A percentile compares a stretch with the other conserved stretches of the same genome.
phyloP scores from a whole-genome alignment of 2,329 filamentous ascomycete genomes.

The Cladosporium velox region DNA sequence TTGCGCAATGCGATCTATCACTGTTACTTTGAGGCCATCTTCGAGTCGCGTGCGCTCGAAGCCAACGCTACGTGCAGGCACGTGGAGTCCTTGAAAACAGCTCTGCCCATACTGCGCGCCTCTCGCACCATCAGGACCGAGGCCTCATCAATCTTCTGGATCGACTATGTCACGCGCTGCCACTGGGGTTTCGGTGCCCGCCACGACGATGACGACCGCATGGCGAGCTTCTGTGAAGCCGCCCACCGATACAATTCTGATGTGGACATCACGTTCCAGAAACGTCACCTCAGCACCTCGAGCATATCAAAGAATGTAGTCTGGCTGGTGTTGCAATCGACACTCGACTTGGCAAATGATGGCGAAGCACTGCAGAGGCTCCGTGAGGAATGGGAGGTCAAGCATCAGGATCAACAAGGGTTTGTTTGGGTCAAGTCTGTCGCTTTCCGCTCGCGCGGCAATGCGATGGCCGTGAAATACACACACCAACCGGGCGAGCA shows the following conservation, averaged over 20 bases:
- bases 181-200: conserved; percentile 8
- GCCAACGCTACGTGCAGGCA: neutral
- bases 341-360: neutral
- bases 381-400: neutral
- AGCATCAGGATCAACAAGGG: neutral
- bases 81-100: neutral
- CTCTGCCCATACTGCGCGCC: neutral
- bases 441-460: neutral
- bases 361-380: neutral
- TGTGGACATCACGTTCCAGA: conserved; percentile 8
- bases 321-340: neutral
- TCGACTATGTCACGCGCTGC: neutral
- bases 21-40: neutral
- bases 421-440: neutral
- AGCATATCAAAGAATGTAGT: neutral
- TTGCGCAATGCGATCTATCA: conserved; percentile 9
- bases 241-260: neutral
- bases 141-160: conserved; percentile 11
- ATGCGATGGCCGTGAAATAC: neutral
- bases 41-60: neutral
- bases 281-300: neutral
- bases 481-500: neutral
- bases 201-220: neutral
- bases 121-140: neutral
- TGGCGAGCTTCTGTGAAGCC: neutral